phyloP scores from a whole-genome alignment of 106 monocot genomes.

The Allium cepa region DNA sequence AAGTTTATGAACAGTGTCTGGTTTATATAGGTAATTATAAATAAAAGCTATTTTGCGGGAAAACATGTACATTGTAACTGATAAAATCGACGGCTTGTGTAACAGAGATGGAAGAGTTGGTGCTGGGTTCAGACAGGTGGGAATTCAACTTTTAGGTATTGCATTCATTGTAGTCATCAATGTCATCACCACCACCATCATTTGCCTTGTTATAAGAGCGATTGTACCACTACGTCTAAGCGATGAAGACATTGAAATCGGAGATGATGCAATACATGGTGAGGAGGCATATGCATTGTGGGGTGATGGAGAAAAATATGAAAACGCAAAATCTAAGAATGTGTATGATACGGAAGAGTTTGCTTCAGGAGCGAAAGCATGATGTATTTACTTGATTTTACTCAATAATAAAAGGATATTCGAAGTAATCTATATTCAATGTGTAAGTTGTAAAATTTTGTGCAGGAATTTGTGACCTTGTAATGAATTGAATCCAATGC shows the following conservation, averaged over 20 bases:
- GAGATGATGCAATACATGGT: constrained; percentile 13
- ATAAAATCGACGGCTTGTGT: no score
- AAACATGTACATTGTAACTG: no score
- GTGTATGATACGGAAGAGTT: neutral
- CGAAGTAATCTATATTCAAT: no score
- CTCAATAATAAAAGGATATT: no score
- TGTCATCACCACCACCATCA: neutral
- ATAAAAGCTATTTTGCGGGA: no score
- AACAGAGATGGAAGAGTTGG: constrained; percentile 1
- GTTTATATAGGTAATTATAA: no score
- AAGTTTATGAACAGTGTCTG: no score
- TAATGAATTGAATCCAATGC: no score
- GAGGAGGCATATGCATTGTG: constrained; percentile 14
- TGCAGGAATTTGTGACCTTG: no score
- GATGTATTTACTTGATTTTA: no score
- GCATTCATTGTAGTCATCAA: constrained; percentile 1
- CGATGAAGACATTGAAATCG: constrained; percentile 2
- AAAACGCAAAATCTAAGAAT: neutral
- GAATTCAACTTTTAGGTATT: constrained; percentile 3
- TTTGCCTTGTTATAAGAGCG: constrained; percentile 2
- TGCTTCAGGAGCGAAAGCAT: no score
- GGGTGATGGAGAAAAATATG: constrained; percentile 10
- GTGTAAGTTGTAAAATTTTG: no score
- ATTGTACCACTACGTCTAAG: constrained; percentile 3
- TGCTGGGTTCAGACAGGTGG: constrained; percentile 7